Conservation (phyloP, 2,329 filamentous ascomycete genomes). For the Fusarium concolor region DNA sequence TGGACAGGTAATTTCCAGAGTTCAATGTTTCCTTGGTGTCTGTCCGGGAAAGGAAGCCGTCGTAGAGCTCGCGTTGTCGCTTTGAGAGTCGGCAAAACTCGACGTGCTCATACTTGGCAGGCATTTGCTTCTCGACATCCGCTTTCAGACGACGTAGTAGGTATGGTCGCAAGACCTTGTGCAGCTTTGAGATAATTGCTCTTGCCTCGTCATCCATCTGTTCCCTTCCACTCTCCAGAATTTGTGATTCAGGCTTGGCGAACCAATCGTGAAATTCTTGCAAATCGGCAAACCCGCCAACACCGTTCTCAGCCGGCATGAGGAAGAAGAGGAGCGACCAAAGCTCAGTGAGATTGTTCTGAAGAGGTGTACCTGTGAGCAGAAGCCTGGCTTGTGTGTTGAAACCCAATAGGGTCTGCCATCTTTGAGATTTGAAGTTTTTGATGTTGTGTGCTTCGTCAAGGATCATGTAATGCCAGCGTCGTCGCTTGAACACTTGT, state of each 20-base stretch:
- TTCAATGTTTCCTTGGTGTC: conserved; percentile 90
- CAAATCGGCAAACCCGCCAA: conserved; percentile 92
- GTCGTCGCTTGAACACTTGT: conserved; percentile 89
- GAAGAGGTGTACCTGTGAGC: conserved; percentile 92
- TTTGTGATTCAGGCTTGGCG: conserved; percentile 93
- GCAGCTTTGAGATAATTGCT: conserved; percentile 90
- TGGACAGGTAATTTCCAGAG: conserved; percentile 95
- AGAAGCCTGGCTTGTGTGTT: conserved; percentile 89
- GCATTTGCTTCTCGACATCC: conserved; percentile 99
- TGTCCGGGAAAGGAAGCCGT: conserved; percentile 91
- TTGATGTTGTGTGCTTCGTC: conserved; percentile 99
- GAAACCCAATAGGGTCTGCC: conserved; percentile 95
- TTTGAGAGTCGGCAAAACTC: conserved; percentile 96
- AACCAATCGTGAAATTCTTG: conserved; percentile 97
- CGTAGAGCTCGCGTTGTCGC: conserved; percentile 93
- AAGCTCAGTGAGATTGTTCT: conserved; percentile 95
- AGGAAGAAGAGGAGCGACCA: conserved; percentile 98
- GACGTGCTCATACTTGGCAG: conserved; percentile 96
- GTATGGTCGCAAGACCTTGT: conserved; percentile 93
- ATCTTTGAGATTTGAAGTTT: conserved; percentile 97
- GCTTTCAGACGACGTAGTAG: conserved; percentile 90
- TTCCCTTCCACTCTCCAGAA: conserved; percentile 92
- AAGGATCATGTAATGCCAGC: conserved; percentile 98
- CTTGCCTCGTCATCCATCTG: conserved; percentile 95
- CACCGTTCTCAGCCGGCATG: conserved; percentile 89